Conservation (phyloP, 129 eudicot species). For the Arctium minus region DNA sequence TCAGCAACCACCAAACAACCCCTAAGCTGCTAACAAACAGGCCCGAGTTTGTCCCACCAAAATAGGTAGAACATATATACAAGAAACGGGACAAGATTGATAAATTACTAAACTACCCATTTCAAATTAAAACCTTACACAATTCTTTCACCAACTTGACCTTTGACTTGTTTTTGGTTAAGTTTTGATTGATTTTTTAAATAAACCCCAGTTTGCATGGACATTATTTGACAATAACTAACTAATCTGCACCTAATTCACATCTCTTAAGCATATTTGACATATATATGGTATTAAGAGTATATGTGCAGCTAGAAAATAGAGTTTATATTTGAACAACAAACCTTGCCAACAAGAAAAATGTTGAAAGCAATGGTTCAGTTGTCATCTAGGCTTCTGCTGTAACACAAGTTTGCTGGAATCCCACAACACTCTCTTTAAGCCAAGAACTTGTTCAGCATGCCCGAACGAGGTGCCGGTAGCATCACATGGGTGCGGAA, state of each 20-base stretch:
- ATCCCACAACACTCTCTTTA: slow-evolving; percentile 59
- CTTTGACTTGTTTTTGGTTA: background rate
- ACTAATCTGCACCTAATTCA: background rate
- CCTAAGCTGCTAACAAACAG: no score
- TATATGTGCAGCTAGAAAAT: slow-evolving; percentile 17
- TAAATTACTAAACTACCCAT: background rate
- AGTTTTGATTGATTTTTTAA: background rate
- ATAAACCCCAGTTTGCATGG: background rate
- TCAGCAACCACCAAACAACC: no score
- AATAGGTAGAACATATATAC: background rate
- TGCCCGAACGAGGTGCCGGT: slow-evolving; percentile 46
- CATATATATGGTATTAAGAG: background rate
- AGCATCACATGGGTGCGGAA: slow-evolving; percentile 42
- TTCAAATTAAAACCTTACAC: background rate
- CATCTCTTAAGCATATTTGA: background rate
- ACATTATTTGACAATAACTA: background rate
- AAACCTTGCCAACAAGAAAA: slow-evolving; percentile 9
- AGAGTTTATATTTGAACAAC: slow-evolving; percentile 1
- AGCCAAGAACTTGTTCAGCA: slow-evolving; percentile 39
- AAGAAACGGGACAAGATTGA: background rate
- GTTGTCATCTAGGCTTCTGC: slow-evolving; percentile 31
- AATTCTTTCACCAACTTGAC: background rate
- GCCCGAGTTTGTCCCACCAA: no score
- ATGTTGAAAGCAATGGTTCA: background rate
- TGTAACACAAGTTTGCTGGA: slow-evolving; percentile 22